phyloP scores from a whole-genome alignment of 2,329 filamentous ascomycete species.

The Fonsecaea multimorphosa region DNA sequence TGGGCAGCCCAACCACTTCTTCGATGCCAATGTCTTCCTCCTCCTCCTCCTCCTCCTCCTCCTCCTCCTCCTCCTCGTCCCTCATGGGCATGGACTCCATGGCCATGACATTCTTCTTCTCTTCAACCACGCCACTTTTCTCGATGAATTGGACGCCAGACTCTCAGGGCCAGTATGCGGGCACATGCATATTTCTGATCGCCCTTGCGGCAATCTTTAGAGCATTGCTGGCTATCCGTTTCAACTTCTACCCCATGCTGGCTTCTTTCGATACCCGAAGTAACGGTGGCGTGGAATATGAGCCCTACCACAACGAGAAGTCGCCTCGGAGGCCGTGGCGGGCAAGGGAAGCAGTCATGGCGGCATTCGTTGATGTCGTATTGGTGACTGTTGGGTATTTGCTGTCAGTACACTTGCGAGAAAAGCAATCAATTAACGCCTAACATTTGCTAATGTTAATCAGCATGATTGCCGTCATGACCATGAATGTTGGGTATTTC shows the following conservation, averaged over 20 bases:
- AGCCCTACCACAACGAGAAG: slow-evolving; percentile 8
- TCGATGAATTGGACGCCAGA: slow-evolving; percentile 74
- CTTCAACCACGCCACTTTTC: slow-evolving; percentile 66
- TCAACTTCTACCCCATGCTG: slow-evolving; percentile 16
- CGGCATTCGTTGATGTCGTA: slow-evolving; percentile 71
- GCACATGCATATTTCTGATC: slow-evolving; percentile 89
- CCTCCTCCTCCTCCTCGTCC: no score
- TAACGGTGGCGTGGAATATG: slow-evolving; percentile 8
- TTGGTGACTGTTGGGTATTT: slow-evolving; percentile 80
- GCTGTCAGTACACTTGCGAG: slow-evolving; percentile 66
- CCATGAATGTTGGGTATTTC: slow-evolving; percentile 85
- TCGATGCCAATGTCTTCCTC: slow-evolving; percentile 23
- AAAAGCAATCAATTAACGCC: not conserved
- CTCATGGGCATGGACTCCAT: slow-evolving; percentile 46
- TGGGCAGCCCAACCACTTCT: slow-evolving; percentile 18
- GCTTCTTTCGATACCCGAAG: not conserved
- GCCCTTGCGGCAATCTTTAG: slow-evolving; percentile 73
- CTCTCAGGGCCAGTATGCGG: slow-evolving; percentile 75
- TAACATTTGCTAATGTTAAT: not conserved
- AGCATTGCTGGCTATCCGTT: slow-evolving; percentile 66
- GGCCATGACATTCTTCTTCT: slow-evolving; percentile 71
- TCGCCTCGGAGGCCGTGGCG: slow-evolving; percentile 49
- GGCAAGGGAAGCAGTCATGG: slow-evolving; percentile 70
- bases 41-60: no score
- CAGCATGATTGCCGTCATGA: slow-evolving; percentile 93